Conservation (phyloP, 371 early-diverging fungal species). For the Haplosporangium sp. region DNA sequence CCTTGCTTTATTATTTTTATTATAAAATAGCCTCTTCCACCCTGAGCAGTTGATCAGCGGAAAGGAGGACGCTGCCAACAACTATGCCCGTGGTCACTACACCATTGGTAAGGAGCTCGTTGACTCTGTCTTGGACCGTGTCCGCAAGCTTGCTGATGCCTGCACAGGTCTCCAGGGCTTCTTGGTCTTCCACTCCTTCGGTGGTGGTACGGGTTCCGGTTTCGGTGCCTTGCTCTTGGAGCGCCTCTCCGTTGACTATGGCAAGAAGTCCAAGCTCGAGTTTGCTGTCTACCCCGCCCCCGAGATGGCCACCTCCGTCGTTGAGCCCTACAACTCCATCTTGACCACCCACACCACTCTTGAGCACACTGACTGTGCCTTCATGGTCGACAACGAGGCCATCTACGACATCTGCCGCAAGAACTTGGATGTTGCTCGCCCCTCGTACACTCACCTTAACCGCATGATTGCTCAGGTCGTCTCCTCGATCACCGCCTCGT, state of each 20-base stretch:
- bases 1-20: background rate
- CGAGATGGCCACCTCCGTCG: constrained; percentile 96
- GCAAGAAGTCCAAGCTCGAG: constrained; percentile 99
- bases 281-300: constrained; percentile 99
- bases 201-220: constrained; percentile 99
- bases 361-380: constrained; percentile 99
- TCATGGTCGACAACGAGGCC: constrained; percentile 99
- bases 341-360: constrained; percentile 98
- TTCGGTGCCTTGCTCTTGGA: constrained; percentile 99
- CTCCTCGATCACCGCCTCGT: constrained; percentile 99
- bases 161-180: constrained; percentile 98
- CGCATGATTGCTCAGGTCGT: constrained; percentile 99
- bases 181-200: constrained; percentile 98
- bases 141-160: constrained; percentile 97
- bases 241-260: constrained; percentile 96
- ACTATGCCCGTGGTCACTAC: constrained; percentile 99
- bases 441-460: constrained; percentile 98
- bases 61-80: constrained; percentile 99
- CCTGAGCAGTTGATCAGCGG: constrained; percentile 99
- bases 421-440: constrained; percentile 98
- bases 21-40: constrained; percentile 88
- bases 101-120: constrained; percentile 99
- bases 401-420: constrained; percentile 99
- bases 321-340: constrained; percentile 98
- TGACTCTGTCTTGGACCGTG: constrained; percentile 96